Evolutionary conservation across 1,139 yeast species (phyloP), one percentile per base, ranked within the genome.

Genomic region (Yamadazyma atlantica): DNA sequence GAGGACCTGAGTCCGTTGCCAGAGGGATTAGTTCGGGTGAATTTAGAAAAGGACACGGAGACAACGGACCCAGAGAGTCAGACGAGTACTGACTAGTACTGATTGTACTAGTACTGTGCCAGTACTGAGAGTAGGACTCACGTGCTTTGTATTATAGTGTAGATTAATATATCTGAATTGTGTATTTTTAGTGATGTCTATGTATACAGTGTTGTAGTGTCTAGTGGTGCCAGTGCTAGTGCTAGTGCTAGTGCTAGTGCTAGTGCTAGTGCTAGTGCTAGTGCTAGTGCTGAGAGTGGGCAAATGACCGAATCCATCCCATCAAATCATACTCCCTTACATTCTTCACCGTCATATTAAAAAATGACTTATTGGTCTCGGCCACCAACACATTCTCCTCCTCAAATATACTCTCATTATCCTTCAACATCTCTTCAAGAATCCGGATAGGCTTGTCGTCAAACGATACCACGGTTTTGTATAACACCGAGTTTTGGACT

Each of bases 11-110:
- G 49, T 1, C 67, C 69, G n/a, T 50, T 68, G 41, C 75, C 74
- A 34, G 62, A 86, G 53, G 74, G 88, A 0, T 64, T 87, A 45
- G 88, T 87, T 4, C 66, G 95, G 35, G 74, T 85, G 25, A 68
- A 76, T 39, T 61, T 82, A 18, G 75, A 74, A 25, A 62, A 68
- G 39, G 52, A 48, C 32, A 51, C 45, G 18, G 41, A 42, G 4
- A 25, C 18, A 1, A 41, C 24, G 4, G 42, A 27, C 12, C 34
- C 28, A 15, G 36, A 29, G n/a, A n/a, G n/a, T n/a, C n/a, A n/a
- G n/a, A n/a, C n/a, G n/a, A n/a, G n/a, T n/a, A n/a, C n/a, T n/a
- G n/a, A n/a, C n/a, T n/a, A n/a, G n/a, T n/a, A n/a, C n/a, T n/a
- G n/a, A n/a, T n/a, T n/a, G n/a, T n/a, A n/a, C n/a, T n/a, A n/a